Base-by-base conservation (phyloP, 139 green algal genomes). In the Chlorella sorokiniana region DNA sequence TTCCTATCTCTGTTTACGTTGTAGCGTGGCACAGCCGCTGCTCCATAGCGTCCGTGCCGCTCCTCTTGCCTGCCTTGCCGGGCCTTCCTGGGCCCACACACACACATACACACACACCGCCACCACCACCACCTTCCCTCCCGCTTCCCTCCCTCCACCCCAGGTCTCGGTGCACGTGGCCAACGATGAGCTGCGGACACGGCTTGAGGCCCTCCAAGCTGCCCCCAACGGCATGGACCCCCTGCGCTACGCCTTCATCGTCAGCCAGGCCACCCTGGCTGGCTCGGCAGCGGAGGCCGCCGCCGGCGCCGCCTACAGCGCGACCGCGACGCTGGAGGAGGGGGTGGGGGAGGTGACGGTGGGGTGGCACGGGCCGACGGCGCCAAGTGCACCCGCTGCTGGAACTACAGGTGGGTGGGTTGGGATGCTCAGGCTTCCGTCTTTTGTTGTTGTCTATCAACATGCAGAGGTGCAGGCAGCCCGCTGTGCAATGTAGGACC, bases 361-460 rank as follows among this genome's bases (percentile, higher is more conserved):
- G 69, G 96, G 94, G 91, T 99, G n/a, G 38, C 37, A 1, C 79
- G 85, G 2, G 96, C 96, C 9, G 80, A 83, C 1, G 96, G 96
- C 40, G n/a, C 31, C 59, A 98, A 98, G 83, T 99, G 96, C 88
- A 90, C 86, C 35, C 92, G 97, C 68, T 99, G 97, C 88, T 99
- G 97, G 97, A 98, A 97, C 86, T 99, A 97, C 88, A 94, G 88
- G 54, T n/a, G 67, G 1, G 23, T 52, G 25, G 87, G 25, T 16
- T 29, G 37, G 27, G 41, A 61, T 7, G 95, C 4, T 44, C 27
- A 5, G 51, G 14, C 0, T 6, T 1, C 4, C 27, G 22, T 18
- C 10, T 1, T 20, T 40, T 23, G 27, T 2, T 25, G 64, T 8
- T 16, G 1, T 48, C 25, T 51, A 14, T 51, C 6, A 1, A 18